Conservation (phyloP, 177 flowering plant species). For the Vitis hybrid region DNA sequence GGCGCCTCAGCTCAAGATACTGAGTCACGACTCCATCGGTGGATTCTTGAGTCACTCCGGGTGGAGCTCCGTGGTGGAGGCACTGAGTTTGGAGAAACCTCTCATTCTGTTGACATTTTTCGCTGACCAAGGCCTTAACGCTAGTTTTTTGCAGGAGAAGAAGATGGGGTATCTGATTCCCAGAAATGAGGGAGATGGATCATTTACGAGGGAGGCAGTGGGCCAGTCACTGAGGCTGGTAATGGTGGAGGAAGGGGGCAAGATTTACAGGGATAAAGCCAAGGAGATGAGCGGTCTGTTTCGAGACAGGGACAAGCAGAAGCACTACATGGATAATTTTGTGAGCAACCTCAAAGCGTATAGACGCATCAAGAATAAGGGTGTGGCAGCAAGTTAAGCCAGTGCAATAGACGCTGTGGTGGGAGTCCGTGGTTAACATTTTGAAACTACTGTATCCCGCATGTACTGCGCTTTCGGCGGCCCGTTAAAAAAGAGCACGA, state of each 20-base stretch:
- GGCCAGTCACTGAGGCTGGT: conserved; percentile 21
- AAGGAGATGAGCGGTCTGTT: conserved; percentile 15
- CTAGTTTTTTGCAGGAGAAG: conserved; percentile 24
- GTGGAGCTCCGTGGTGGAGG: conserved; percentile 39
- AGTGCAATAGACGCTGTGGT: too few relatives aligned
- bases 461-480: too few relatives aligned
- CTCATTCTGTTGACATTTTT: conserved; percentile 20
- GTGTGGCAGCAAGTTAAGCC: too few relatives aligned
- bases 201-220: conserved; percentile 34
- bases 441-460: too few relatives aligned
- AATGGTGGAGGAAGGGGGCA: conserved; percentile 23
- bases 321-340: too few relatives aligned
- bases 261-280: conserved; percentile 8
- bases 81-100: conserved; percentile 15
- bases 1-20: too few relatives aligned
- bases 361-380: too few relatives aligned
- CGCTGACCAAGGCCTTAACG: conserved; percentile 28
- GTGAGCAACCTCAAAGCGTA: too few relatives aligned
- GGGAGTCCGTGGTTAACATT: too few relatives aligned
- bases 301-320: conserved; percentile 22
- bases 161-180: conserved; percentile 21
- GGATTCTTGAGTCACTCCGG: conserved; percentile 21
- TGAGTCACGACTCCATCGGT: too few relatives aligned
- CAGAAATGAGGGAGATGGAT: conserved; percentile 29
- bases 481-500: too few relatives aligned